phyloP scores from a whole-genome alignment of 163 green algal genomes.

The Volvox carteri region DNA sequence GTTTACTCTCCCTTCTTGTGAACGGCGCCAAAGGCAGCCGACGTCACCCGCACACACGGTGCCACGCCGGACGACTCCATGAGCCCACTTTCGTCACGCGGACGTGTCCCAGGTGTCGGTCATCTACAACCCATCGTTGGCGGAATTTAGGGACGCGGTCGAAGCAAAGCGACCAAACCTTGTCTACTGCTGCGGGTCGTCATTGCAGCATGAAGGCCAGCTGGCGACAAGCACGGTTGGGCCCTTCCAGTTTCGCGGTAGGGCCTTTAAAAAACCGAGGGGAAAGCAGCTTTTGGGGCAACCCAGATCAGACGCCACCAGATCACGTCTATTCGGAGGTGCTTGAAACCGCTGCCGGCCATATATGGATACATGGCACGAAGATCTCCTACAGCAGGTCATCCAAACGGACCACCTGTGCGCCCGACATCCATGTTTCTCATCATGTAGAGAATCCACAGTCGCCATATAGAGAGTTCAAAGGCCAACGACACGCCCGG shows the following conservation, averaged over 20 bases:
- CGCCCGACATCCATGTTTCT: no score
- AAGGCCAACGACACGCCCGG: no score
- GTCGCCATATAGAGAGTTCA: no score
- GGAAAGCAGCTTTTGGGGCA: no score
- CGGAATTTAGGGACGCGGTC: slow-evolving; percentile 67
- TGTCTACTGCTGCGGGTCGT: slow-evolving; percentile 69
- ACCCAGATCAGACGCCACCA: no score
- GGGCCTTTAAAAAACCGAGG: neutral
- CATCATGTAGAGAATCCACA: no score
- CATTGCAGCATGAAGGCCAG: slow-evolving; percentile 25
- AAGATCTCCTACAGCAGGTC: no score
- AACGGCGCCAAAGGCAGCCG: neutral
- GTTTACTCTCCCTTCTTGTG: neutral
- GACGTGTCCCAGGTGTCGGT: slow-evolving; percentile 71
- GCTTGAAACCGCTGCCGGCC: no score
- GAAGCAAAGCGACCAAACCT: slow-evolving; percentile 68
- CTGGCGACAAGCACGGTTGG: slow-evolving; percentile 7
- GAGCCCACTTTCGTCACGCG: neutral
- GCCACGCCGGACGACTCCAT: neutral
- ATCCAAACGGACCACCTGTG: no score
- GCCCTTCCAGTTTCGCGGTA: slow-evolving; percentile 58
- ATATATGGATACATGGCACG: no score
- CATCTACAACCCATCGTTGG: slow-evolving; percentile 61
- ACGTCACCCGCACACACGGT: neutral
- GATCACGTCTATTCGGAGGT: no score